Evolutionary conservation across 192 early-diverging fungal species (phyloP), one percentile per base, ranked within the genome.

Genomic region (Anaeromyces robustus): DNA sequence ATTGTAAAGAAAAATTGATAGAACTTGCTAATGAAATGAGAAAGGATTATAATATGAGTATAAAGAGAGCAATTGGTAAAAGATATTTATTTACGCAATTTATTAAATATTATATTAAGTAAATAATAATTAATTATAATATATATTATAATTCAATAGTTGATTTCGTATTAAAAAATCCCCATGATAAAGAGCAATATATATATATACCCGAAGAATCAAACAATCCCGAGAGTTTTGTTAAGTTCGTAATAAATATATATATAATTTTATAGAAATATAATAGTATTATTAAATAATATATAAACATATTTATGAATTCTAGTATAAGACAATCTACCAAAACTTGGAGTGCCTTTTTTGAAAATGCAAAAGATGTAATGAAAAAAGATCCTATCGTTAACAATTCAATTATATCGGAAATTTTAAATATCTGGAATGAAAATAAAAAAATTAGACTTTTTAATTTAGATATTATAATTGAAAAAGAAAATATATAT

Each of bases 91-190:
- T 31, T 37, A 78, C 39, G 11, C 12, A 81, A 29, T 29, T 16
- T 34, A 52, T 34, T 82, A 82, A 5, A 80, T 30, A 29, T 5
- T n/a, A 80, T 30, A 29, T 5, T 29, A 80, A 34, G 12, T 7
- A 34, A 7, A 34, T 7, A 28, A 12, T 77, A 78, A 80, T 77
- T 52, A 82, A 4, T 30, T 29, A 77, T 30, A 32, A 29, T n/a
- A 37, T 77, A n/a, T 80, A 4, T 79, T 30, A 3, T 78, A 4
- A 30, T 22, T 79, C 29, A n/a, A 77, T 28, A 89, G 90, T 91
- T 26, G 90, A 91, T 80, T 91, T 91, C 83, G 90, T 91, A n/a
- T 80, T 91, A 12, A 90, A 89, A 77, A 88, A 91, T 79, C 90
- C 89, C 17, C 84, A 89, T 7, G 84, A 90, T 77, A 90, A 90